phyloP scores from a whole-genome alignment of 371 early-diverging fungal genomes.

The Gilbertella persicaria region DNA sequence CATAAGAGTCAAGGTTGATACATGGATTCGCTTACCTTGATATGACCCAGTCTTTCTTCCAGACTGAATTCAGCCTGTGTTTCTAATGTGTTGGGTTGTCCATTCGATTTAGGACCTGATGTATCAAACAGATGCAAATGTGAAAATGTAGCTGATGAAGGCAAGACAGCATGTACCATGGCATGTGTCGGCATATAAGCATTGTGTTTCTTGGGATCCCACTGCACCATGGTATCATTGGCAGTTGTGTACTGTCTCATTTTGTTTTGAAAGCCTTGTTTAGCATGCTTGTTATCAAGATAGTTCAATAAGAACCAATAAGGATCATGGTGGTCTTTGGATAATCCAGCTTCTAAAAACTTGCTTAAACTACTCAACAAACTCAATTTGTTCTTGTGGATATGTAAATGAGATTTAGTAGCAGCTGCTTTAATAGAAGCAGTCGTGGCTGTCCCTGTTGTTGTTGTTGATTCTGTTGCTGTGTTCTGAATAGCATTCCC shows the following conservation, averaged over 20 bases:
- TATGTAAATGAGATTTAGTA: slow-evolving; percentile 45
- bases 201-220: slow-evolving; percentile 16
- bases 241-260: slow-evolving; percentile 13
- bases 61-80: slow-evolving; percentile 16
- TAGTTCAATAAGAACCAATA: slow-evolving; percentile 59
- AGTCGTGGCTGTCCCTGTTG: slow-evolving; percentile 6
- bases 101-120: slow-evolving; percentile 22
- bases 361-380: slow-evolving; percentile 38
- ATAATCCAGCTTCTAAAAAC: slow-evolving; percentile 49
- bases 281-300: slow-evolving; percentile 47
- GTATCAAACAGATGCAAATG: slow-evolving; percentile 43
- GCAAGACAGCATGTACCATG: slow-evolving; percentile 14
- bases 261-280: slow-evolving; percentile 39
- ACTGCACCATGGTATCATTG: slow-evolving; percentile 11
- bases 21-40: slow-evolving; percentile 16
- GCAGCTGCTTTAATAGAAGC: slow-evolving; percentile 40
- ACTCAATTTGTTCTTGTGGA: slow-evolving; percentile 46
- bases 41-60: slow-evolving; percentile 25
- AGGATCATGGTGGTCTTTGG: slow-evolving; percentile 27
- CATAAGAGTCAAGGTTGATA: neutral
- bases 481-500: slow-evolving; percentile 26
- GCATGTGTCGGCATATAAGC: slow-evolving; percentile 20
- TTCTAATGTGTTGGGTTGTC: neutral
- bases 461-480: neutral
- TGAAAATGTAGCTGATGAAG: slow-evolving; percentile 31